Percentiles rank a stretch among this genome's conserved stretches.
These are phyloP conservation scores for Pseudopyricularia javanii DNA, from an alignment of 2,329 filamentous ascomycete species.

Conservation along the genomic window DNA sequence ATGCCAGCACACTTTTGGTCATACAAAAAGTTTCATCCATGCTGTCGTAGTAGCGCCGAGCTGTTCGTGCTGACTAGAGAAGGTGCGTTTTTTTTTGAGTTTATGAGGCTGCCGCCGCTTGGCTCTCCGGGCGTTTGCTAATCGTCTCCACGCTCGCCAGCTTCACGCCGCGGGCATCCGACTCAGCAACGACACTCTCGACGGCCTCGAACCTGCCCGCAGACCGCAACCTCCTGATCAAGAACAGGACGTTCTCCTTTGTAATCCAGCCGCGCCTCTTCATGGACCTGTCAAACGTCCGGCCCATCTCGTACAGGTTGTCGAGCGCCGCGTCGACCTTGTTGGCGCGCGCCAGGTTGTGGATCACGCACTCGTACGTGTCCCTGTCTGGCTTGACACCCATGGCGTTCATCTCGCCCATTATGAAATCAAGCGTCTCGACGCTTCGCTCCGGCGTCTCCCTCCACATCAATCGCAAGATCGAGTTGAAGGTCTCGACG, in stretches of 20 bases:
- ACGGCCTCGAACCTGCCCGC: background rate
- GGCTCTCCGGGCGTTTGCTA: background rate
- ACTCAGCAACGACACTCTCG: background rate
- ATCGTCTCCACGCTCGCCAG: background rate
- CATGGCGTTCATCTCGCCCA: conserved; percentile 24
- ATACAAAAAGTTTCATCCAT: no score
- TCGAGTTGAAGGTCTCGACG: conserved; percentile 20
- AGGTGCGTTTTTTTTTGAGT: no score
- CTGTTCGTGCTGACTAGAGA: no score
- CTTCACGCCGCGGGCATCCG: background rate
- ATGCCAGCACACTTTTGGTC: no score
- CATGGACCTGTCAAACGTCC: background rate
- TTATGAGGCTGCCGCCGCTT: background rate
- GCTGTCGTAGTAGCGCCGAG: background rate
- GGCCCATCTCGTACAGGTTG: background rate
- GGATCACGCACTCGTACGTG: conserved; percentile 19
- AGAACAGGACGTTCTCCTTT: background rate
- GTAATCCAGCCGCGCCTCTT: background rate
- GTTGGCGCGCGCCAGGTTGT: conserved; percentile 10
- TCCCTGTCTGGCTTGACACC: conserved; percentile 14
- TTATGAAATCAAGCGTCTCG: conserved; percentile 19
- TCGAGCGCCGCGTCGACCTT: background rate
- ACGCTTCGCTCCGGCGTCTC: conserved; percentile 6
- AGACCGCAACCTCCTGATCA: background rate
- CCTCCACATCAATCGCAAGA: conserved; percentile 15